Conservation (phyloP, 2,329 filamentous ascomycete species). For the Tympanopsis confertula region DNA sequence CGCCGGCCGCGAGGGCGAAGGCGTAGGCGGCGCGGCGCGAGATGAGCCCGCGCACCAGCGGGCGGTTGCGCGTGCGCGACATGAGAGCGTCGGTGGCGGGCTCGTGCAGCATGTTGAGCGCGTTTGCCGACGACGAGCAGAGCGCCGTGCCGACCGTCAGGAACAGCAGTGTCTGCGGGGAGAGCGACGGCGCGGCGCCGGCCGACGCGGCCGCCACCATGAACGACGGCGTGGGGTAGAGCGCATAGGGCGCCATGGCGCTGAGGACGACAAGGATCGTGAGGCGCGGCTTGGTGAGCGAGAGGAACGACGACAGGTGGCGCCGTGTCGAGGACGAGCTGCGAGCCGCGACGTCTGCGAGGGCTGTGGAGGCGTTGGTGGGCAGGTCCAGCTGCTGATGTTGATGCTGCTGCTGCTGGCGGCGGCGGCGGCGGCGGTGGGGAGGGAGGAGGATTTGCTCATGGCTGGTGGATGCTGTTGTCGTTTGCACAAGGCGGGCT, state of each 20-base stretch:
- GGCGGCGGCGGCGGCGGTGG: no score
- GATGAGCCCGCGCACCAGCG: slow-evolving; percentile 73
- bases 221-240: slow-evolving; percentile 85
- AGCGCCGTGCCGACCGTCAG: slow-evolving; percentile 81
- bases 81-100: slow-evolving; percentile 81
- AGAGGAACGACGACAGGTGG: slow-evolving; percentile 68
- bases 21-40: slow-evolving; percentile 57
- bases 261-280: slow-evolving; percentile 84
- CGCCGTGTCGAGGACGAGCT: slow-evolving; percentile 42
- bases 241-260: slow-evolving; percentile 78
- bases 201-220: slow-evolving; percentile 52
- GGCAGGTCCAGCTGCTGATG: not conserved
- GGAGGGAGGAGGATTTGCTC: not conserved
- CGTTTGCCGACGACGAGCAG: slow-evolving; percentile 82
- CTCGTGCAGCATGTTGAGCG: slow-evolving; percentile 96
- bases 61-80: slow-evolving; percentile 82
- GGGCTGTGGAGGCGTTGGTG: not conserved
- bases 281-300: slow-evolving; percentile 88
- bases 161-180: slow-evolving; percentile 82
- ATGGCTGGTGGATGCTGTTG: no score
- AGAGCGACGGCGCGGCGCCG: slow-evolving; percentile 62
- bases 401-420: not conserved
- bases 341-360: not conserved
- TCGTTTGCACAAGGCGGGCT: no score
- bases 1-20: slow-evolving; percentile 68